phyloP scores from a whole-genome alignment of 176 grass and related monocot genomes.

The Cenchrus purpureus region DNA sequence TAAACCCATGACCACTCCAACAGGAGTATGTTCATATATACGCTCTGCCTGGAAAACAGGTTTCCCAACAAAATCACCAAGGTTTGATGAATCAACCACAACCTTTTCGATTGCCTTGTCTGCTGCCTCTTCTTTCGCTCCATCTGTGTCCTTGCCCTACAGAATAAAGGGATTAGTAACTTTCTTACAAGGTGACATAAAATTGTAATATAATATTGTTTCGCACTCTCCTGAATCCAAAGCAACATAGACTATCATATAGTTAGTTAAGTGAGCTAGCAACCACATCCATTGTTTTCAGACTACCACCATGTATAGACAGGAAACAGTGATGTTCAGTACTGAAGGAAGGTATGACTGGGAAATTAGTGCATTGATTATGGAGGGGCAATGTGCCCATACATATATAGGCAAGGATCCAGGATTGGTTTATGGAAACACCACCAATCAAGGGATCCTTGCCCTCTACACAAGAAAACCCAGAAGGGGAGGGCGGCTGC shows the following conservation, averaged over 20 bases:
- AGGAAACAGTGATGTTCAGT: not conserved
- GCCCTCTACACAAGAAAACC: no score
- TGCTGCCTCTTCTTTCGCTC: conserved; percentile 36
- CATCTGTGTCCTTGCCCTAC: conserved; percentile 47
- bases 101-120: conserved; percentile 66
- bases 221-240: conserved; percentile 1
- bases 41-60: conserved; percentile 96
- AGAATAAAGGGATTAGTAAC: conserved; percentile 19
- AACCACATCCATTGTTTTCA: conserved; percentile 16
- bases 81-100: conserved; percentile 68
- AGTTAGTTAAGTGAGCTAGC: conserved; percentile 26
- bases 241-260: not conserved
- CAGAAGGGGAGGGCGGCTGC: no score
- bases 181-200: conserved; percentile 1
- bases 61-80: conserved; percentile 90
- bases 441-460: no score
- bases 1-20: conserved; percentile 97
- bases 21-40: conserved; percentile 85
- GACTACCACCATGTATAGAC: not conserved
- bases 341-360: no score
- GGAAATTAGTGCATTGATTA: no score
- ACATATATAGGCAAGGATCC: no score
- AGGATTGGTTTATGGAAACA: no score
- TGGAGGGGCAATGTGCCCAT: no score
- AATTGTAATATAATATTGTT: conserved; percentile 10